Evolutionary conservation across 140 eudicot species (phyloP), one percentile per base, ranked within the genome.

Genomic region (Bidens hawaiensis): DNA sequence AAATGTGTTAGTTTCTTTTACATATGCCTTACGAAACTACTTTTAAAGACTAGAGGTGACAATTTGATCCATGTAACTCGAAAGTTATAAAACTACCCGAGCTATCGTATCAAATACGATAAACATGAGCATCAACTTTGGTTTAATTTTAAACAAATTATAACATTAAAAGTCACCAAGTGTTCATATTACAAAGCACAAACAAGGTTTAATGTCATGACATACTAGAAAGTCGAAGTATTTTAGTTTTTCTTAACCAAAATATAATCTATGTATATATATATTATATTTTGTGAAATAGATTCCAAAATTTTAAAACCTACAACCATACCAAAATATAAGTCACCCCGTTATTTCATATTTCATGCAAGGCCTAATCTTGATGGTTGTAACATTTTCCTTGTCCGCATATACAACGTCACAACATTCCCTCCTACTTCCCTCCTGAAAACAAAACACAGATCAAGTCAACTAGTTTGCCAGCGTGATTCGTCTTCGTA

Each of bases 341-440:
- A 53, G 24, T 76, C 70, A 76, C 48, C 66, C 81, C n/a, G 67
- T 18, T 23, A 82, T 62, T 69, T 88, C 94, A 72, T 88, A 73
- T 36, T 74, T 56, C 67, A 42, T 36, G 70, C 93, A 83, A 40
- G 77, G 67, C 54, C 86, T 74, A 17, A 82, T 75, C 81, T 76
- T 82, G 59, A 85, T 61, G 1, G 60, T 69, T 7, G 77, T 69
- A 19, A 70, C 54, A 76, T 82, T 74, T 41, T 17, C 61, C 14
- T 50, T 66, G 3, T 59, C 80, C 27, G 33, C 48, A 15, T 76
- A 76, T 60, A 47, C 24, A 33, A 82, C 46, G 53, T 82, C 89
- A 50, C 94, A 85, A 13, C 94, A 85, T 54, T 82, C 94, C 78
- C 94, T 82, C 67, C 84, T 68, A 7, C 45, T 56, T 50, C 89